A percentile compares a stretch with the other conserved stretches of the same genome.
phyloP scores from a whole-genome alignment of 108 stramenopile genomes.

The Cylindrotheca closterium region DNA sequence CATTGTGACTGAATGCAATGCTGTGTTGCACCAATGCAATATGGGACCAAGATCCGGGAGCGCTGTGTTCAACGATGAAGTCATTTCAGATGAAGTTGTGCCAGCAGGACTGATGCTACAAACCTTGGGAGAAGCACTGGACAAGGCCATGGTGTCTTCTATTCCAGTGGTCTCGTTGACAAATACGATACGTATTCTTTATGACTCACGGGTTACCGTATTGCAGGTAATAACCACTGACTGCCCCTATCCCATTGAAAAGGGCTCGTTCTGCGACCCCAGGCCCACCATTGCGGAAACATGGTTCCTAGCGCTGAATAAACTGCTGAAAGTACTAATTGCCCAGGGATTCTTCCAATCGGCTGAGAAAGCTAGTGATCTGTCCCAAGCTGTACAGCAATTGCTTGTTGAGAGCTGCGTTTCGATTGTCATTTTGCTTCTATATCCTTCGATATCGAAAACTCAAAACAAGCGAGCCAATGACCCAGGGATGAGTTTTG shows the following conservation, averaged over 20 bases:
- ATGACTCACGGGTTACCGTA: conserved; percentile 32
- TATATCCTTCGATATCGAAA: conserved; percentile 44
- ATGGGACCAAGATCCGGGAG: conserved; percentile 46
- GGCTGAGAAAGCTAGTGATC: conserved; percentile 8
- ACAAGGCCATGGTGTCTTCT: conserved; percentile 7
- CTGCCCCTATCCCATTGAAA: conserved; percentile 27
- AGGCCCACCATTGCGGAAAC: conserved; percentile 70
- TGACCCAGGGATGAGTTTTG: conserved; percentile 65
- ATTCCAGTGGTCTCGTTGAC: conserved; percentile 29
- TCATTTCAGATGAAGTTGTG: conserved; percentile 62
- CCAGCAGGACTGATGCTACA: conserved; percentile 64
- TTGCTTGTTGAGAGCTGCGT: conserved; percentile 53
- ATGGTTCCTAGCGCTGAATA: conserved; percentile 51
- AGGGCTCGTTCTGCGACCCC: conserved; percentile 54
- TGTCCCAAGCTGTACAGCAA: conserved; percentile 13
- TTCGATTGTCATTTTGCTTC: conserved; percentile 42
- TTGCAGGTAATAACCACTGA: conserved; percentile 5
- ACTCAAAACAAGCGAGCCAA: conserved; percentile 29
- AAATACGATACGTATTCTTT: conserved; percentile 35
- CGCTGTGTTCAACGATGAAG: conserved; percentile 55
- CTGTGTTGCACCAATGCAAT: conserved; percentile 44
- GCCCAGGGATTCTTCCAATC: not conserved
- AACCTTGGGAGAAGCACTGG: conserved; percentile 28
- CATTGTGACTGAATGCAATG: conserved; percentile 63
- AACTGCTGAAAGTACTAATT: conserved; percentile 6